Percentiles rank a stretch among this genome's conserved stretches.
Conservation (phyloP, 176 grass and related monocot genomes). For the Neostapfia colusana region DNA sequence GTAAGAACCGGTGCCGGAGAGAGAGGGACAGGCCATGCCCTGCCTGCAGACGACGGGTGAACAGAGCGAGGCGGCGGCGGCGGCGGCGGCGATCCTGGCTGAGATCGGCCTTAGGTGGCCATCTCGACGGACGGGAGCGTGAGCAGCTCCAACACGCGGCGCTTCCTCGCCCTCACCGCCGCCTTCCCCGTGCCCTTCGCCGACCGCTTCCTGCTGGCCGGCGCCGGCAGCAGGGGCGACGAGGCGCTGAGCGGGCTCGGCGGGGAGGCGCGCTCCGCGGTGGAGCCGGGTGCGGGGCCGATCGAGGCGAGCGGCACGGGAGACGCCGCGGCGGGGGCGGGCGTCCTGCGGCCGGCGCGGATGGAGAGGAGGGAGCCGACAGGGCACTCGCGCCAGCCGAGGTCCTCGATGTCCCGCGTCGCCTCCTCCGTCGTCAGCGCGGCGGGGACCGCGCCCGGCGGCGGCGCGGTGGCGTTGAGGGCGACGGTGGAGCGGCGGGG, state of each 20-base stretch:
- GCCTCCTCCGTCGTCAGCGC: constrained; percentile 44
- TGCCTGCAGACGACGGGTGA: background rate
- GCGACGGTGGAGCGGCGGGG: constrained; percentile 53
- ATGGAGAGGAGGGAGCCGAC: constrained; percentile 54
- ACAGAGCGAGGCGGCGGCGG: background rate
- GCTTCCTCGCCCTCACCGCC: constrained; percentile 25
- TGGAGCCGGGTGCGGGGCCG: background rate
- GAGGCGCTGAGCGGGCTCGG: constrained; percentile 13
- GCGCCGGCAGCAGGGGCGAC: background rate
- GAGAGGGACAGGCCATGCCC: background rate
- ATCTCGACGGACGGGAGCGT: constrained; percentile 48
- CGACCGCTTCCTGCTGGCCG: constrained; percentile 34
- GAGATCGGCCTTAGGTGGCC: constrained; percentile 1
- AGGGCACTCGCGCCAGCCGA: constrained; percentile 74
- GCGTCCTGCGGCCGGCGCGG: constrained; percentile 11
- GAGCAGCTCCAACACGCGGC: constrained; percentile 33
- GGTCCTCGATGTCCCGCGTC: constrained; percentile 48
- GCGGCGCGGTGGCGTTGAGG: constrained; percentile 33
- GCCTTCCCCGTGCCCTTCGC: background rate
- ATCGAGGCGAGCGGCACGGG: constrained; percentile 33
- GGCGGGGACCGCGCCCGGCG: constrained; percentile 1
- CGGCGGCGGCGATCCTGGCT: background rate
- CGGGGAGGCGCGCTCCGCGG: constrained; percentile 8
- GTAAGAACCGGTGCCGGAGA: background rate
- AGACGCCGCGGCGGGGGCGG: background rate